Percentiles rank a stretch among this genome's conserved stretches.
phyloP scores from a whole-genome alignment of 345 rosid genomes.

The Litchi chinensis region DNA sequence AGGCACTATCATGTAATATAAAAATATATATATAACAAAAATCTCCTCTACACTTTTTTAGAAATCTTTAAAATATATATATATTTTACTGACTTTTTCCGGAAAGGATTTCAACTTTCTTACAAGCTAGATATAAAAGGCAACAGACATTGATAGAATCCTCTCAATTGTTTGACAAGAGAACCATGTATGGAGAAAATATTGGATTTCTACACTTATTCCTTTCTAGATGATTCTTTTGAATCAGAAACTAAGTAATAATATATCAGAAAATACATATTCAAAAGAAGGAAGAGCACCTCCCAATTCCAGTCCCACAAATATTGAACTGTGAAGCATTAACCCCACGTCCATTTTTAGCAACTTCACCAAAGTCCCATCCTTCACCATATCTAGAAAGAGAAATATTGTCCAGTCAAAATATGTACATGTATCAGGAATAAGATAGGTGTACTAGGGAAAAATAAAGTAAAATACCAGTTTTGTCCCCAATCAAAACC shows the following conservation, averaged over 20 bases:
- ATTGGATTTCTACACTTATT: background rate
- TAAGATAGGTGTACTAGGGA: background rate
- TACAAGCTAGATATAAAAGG: slow-evolving; percentile 3
- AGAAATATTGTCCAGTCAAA: slow-evolving; percentile 13
- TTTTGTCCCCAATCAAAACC: background rate
- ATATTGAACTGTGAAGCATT: slow-evolving; percentile 88
- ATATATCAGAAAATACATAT: background rate
- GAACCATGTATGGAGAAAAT: background rate
- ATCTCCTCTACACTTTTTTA: background rate
- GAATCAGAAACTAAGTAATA: background rate
- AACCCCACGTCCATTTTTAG: slow-evolving; percentile 86
- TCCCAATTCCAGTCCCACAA: slow-evolving; percentile 84
- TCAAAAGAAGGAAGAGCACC: slow-evolving; percentile 43
- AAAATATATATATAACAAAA: background rate
- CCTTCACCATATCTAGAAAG: slow-evolving; percentile 93
- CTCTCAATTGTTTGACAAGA: slow-evolving; percentile 11
- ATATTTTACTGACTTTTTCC: background rate
- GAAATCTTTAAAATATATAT: background rate
- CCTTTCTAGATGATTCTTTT: background rate
- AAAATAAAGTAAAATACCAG: background rate
- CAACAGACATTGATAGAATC: slow-evolving; percentile 1
- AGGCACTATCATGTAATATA: background rate
- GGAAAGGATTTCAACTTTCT: background rate
- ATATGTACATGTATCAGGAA: background rate
- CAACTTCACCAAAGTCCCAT: slow-evolving; percentile 99